Base-by-base conservation (phyloP, 257 asterid genomes). In the Salvia miltiorrhiza region DNA sequence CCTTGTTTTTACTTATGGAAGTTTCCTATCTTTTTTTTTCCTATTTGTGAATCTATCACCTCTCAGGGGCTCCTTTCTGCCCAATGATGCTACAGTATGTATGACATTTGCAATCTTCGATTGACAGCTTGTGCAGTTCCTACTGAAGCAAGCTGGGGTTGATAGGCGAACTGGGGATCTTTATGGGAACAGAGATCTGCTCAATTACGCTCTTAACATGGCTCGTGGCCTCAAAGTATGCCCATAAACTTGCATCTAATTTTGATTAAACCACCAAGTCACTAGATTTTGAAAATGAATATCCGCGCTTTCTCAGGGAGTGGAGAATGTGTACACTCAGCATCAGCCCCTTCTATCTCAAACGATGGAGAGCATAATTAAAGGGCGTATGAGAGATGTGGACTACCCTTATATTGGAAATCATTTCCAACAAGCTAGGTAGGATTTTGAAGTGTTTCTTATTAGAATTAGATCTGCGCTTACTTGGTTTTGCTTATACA, bases 271-370 rank as follows among this genome's bases (percentile, higher is more conserved):
- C 23, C 70, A 48, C 16, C 13, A 40, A 35, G 19, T 75, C 13
- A 75, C 61, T 63, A 49, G 53, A 7, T 69, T 16, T 69, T 65
- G 33, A 72, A 21, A 41, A 72, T 63, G 66, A 23, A 16, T 62
- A 10, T 17, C 45, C 73, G 45, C 73, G 67, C 76, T 43, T 55
- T 49, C 78, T 73, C 80, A 92, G 97, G 99, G 97, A 37, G 96
- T 94, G 62, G 96, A 94, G 88, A 94, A 94, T 77, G 99, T 94
- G 28, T 94, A 94, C 78, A 94, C 99, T 75, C 99, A 93, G 81
- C 99, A 93, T 83, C 99, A 94, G 79, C 97, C 97, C 35, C 86
- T 90, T 13, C 80, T 94, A 64, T 78, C 85, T 82, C 97, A 90
- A 76, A 91, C 90, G 23, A 89, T 94, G 96, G 99, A 91, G 85